These are phyloP conservation scores for Rhinocladiella similis DNA, from an alignment of 2,329 filamentous ascomycete genomes.

Conservation along the genomic window DNA sequence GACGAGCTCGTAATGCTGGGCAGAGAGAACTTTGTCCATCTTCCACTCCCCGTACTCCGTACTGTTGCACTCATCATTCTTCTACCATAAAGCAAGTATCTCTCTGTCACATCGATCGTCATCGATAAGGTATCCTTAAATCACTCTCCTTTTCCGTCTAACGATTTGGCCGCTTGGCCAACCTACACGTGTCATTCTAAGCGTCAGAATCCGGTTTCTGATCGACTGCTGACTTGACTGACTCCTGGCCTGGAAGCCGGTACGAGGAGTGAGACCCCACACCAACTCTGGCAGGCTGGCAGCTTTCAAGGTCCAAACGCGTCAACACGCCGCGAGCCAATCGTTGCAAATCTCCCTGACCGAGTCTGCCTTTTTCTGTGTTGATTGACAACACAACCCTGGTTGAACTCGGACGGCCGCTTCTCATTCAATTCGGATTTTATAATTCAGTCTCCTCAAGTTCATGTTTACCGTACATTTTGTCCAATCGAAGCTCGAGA, in stretches of 20 bases:
- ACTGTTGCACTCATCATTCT: too few species aligned
- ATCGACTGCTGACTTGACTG: too few species aligned
- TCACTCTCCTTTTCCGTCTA: too few species aligned
- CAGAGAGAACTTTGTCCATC: too few species aligned
- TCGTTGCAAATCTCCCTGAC: slow-evolving; percentile 12
- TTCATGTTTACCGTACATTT: slow-evolving; percentile 2
- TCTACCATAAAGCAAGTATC: too few species aligned
- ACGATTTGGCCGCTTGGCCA: too few species aligned
- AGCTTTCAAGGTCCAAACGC: slow-evolving; percentile 12
- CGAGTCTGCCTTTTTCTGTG: slow-evolving; percentile 22
- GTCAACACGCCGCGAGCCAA: slow-evolving; percentile 20
- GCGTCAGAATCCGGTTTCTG: too few species aligned
- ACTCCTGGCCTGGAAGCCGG: too few species aligned
- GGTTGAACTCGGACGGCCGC: neutral
- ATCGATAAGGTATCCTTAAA: too few species aligned
- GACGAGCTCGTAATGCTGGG: neutral
- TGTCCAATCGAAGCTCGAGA: slow-evolving; percentile 2
- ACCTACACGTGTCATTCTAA: too few species aligned
- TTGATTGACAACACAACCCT: slow-evolving; percentile 25
- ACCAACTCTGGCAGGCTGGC: slow-evolving; percentile 4
- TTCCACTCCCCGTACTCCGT: too few species aligned
- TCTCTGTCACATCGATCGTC: too few species aligned
- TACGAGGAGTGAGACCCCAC: neutral
- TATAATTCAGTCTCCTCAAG: neutral
- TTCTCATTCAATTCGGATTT: neutral